Evolutionary conservation across 2,329 filamentous ascomycete genomes (phyloP).

Genomic region (Alternaria tenuissima): DNA sequence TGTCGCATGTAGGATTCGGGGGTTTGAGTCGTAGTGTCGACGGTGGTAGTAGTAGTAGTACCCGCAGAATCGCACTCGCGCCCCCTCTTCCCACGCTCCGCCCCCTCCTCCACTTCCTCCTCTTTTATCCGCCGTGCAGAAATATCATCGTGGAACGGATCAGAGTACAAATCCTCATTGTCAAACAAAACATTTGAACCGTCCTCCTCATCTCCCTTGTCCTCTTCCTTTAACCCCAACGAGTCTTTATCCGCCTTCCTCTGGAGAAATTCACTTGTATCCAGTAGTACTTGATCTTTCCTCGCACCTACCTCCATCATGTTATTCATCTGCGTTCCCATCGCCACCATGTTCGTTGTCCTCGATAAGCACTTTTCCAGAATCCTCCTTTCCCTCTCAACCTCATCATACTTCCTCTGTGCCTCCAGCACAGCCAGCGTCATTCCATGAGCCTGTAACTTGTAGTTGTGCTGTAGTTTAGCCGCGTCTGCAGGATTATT

Average conservation of each 20-base stretch:
- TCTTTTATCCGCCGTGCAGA: background rate
- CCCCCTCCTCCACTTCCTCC: background rate
- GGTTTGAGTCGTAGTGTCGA: background rate
- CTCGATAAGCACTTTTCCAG: background rate
- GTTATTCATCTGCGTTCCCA: no score
- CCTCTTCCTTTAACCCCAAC: background rate
- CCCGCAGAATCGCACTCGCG: no score
- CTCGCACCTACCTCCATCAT: background rate
- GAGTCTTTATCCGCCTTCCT: background rate
- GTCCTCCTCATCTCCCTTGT: background rate
- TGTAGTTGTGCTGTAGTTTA: background rate
- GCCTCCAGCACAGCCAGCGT: background rate
- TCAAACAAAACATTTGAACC: background rate
- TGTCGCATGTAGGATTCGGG: rapidly evolving
- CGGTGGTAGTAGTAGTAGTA: background rate
- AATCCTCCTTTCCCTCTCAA: background rate
- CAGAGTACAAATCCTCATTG: background rate
- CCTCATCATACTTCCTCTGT: background rate
- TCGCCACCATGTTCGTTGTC: background rate
- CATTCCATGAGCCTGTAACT: background rate
- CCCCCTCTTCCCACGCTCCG: no score
- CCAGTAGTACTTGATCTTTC: background rate
- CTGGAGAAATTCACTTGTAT: background rate
- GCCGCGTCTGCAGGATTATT: background rate
- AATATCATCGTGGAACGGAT: background rate